Conservation (phyloP, 306 rosid species). For the Vicia villosa region DNA sequence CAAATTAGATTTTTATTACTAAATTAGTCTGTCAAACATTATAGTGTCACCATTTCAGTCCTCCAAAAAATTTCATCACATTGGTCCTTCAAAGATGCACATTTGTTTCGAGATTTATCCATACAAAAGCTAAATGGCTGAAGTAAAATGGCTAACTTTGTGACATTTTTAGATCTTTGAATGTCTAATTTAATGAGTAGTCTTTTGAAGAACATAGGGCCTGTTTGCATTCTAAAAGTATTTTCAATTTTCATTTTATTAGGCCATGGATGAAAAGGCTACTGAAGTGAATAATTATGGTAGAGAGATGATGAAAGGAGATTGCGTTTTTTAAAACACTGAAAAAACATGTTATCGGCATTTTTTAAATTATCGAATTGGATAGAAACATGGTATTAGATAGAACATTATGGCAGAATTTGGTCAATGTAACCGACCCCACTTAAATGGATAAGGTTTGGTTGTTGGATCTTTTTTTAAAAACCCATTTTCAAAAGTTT, state of each 20-base stretch:
- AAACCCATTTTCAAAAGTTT: neutral
- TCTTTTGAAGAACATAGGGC: neutral
- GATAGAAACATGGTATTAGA: too few species aligned
- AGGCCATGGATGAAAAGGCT: neutral
- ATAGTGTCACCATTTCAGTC: slow-evolving; percentile 2
- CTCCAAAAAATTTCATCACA: neutral
- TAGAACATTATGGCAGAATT: too few species aligned
- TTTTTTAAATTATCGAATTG: neutral
- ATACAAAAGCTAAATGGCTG: too few species aligned
- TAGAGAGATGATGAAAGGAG: neutral
- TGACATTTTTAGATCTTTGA: slow-evolving; percentile 1
- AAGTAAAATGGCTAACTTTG: neutral
- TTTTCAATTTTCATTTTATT: neutral
- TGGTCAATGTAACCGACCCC: too few species aligned
- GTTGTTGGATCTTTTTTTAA: neutral
- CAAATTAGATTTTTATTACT: neutral
- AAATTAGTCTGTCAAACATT: neutral
- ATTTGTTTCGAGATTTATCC: neutral
- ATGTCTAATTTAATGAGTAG: neutral
- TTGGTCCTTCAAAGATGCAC: slow-evolving; percentile 5
- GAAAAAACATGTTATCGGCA: neutral
- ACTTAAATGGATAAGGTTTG: too few species aligned
- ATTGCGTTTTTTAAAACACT: slow-evolving; percentile 1
- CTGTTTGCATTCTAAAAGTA: neutral
- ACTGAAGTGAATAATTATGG: neutral